Percentiles rank a stretch among this genome's conserved stretches.
Evolutionary conservation across 257 asterid genomes (phyloP).

Genomic region (Misopates orontium): DNA sequence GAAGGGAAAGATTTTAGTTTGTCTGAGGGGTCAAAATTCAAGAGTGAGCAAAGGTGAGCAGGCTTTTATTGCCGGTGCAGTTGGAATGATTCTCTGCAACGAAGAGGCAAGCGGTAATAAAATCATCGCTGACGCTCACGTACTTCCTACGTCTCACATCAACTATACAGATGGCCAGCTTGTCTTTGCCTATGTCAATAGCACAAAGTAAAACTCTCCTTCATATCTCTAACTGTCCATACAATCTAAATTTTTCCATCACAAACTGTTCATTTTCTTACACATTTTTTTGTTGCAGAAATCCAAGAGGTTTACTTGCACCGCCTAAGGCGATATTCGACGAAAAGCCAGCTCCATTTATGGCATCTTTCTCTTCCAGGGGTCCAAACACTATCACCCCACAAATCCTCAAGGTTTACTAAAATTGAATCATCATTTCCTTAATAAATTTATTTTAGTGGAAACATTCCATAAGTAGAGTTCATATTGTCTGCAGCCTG

Average conservation of each 20-base stretch:
- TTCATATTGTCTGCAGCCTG: conserved; percentile 43
- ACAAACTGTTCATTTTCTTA: not conserved
- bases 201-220: conserved; percentile 28
- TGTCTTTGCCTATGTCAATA: conserved; percentile 42
- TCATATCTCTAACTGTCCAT: not conserved
- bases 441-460: no score
- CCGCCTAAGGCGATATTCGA: conserved; percentile 29
- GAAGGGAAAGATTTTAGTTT: conserved; percentile 60
- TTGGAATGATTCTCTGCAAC: conserved; percentile 61
- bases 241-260: not conserved
- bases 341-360: conserved; percentile 53
- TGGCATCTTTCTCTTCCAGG: conserved; percentile 72
- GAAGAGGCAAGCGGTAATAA: conserved; percentile 22
- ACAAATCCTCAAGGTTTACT: conserved; percentile 62
- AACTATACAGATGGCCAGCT: conserved; percentile 44
- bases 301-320: conserved; percentile 46
- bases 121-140: conserved; percentile 37
- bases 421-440: not conserved
- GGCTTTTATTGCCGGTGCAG: conserved; percentile 59
- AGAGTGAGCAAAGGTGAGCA: conserved; percentile 42
- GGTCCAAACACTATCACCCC: conserved; percentile 62
- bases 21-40: conserved; percentile 43
- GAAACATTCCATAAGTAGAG: no score
- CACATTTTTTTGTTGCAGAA: conserved; percentile 37
- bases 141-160: conserved; percentile 58